Conservation (phyloP, 1,284 basidiomycete species). For the Papiliotrema terrestris region DNA sequence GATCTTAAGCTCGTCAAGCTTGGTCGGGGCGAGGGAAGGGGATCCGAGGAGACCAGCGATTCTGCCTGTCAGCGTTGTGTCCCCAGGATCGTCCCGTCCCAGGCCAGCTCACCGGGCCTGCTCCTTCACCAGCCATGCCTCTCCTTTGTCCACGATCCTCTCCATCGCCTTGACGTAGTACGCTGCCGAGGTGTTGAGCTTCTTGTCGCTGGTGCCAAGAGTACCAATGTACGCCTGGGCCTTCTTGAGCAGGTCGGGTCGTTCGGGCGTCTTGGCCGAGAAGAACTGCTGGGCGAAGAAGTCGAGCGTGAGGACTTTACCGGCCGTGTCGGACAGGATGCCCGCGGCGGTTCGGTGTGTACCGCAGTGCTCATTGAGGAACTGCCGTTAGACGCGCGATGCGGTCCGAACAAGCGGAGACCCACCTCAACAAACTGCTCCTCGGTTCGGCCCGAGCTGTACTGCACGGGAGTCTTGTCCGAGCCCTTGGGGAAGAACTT, state of each 20-base stretch:
- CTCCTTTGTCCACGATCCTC: conserved; percentile 69
- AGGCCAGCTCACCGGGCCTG: conserved; percentile 62
- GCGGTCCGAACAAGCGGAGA: neutral
- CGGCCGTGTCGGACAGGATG: conserved; percentile 75
- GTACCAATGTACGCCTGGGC: conserved; percentile 47
- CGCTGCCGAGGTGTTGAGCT: conserved; percentile 55
- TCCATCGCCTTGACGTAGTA: conserved; percentile 92
- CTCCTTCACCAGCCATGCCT: conserved; percentile 83
- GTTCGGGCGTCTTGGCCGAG: conserved; percentile 51
- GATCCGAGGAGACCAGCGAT: conserved; percentile 44
- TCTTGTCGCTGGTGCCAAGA: conserved; percentile 23
- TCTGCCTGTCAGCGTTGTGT: conserved; percentile 19
- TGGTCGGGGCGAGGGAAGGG: conserved; percentile 61
- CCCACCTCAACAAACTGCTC: conserved; percentile 50
- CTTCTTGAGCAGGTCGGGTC: conserved; percentile 61
- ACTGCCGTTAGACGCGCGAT: conserved; percentile 31
- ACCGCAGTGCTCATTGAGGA: conserved; percentile 79
- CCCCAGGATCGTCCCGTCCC: neutral
- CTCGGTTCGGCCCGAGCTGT: conserved; percentile 52
- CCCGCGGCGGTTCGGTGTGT: conserved; percentile 79
- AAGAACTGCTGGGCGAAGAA: conserved; percentile 74
- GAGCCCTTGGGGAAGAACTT: conserved; percentile 84
- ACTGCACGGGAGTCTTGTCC: conserved; percentile 57
- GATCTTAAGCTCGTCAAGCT: conserved; percentile 90
- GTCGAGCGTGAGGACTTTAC: conserved; percentile 75